Conservation (phyloP, 805 yeast species). For the Kodamaea restingae region DNA sequence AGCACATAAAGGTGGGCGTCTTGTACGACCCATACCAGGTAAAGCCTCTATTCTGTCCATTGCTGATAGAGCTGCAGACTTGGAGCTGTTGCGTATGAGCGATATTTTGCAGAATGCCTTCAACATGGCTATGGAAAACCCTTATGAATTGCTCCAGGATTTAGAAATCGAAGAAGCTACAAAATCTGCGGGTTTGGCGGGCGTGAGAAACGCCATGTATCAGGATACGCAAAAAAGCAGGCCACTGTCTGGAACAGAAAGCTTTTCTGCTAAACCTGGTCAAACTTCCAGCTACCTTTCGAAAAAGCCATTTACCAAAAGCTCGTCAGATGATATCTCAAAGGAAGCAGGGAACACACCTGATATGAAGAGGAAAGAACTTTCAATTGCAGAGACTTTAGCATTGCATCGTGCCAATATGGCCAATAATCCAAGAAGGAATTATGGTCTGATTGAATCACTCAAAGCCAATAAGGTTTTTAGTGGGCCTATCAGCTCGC, state of each 20-base stretch:
- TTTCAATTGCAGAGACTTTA: slow-evolving; percentile 58
- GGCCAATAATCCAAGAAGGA: slow-evolving; percentile 26
- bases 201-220: slow-evolving; percentile 1
- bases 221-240: background rate
- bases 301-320: background rate
- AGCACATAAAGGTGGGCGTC: slow-evolving; percentile 22
- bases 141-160: slow-evolving; percentile 41
- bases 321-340: background rate
- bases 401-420: slow-evolving; percentile 50
- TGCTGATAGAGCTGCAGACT: slow-evolving; percentile 35
- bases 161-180: slow-evolving; percentile 22
- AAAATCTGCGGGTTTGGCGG: background rate
- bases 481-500: slow-evolving; percentile 21
- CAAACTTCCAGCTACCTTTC: background rate
- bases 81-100: slow-evolving; percentile 57
- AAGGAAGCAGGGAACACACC: background rate
- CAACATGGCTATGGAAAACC: slow-evolving; percentile 70
- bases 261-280: background rate
- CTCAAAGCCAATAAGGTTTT: slow-evolving; percentile 14
- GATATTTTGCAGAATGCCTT: slow-evolving; percentile 75
- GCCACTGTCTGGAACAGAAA: background rate
- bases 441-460: slow-evolving; percentile 26
- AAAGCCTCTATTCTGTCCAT: background rate
- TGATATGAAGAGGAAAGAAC: slow-evolving; percentile 18
- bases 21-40: background rate